phyloP scores from a whole-genome alignment of 1,139 yeast genomes.

The Nakaseomyces nivariensis region DNA sequence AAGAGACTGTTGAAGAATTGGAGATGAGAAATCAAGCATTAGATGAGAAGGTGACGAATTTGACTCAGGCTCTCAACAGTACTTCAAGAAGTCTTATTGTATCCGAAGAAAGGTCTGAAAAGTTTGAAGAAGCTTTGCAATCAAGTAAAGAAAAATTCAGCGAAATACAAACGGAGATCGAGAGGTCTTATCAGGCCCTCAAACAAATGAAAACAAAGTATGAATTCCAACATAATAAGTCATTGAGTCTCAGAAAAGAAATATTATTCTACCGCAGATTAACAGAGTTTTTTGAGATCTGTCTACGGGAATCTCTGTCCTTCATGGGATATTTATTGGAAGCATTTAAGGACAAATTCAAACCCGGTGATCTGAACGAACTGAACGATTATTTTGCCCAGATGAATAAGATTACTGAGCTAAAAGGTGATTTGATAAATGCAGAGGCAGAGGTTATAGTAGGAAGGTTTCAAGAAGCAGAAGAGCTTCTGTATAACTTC shows the following conservation, averaged over 20 bases:
- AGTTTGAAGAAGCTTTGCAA: conserved; percentile 9
- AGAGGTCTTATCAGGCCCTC: conserved; percentile 1
- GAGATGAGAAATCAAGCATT: neutral
- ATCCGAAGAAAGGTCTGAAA: conserved; percentile 7
- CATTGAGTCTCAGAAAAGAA: conserved; percentile 2
- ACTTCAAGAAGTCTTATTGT: neutral
- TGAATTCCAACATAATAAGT: conserved; percentile 5
- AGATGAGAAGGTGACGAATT: neutral
- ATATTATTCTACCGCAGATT: neutral
- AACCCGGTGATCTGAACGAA: neutral
- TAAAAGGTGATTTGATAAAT: neutral
- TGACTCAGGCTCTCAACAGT: neutral
- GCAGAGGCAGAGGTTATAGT: neutral
- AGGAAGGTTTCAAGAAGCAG: neutral
- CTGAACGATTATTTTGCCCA: neutral
- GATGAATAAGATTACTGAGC: neutral
- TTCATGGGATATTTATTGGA: conserved; percentile 1
- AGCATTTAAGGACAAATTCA: neutral
- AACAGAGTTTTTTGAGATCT: conserved; percentile 1
- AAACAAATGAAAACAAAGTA: conserved; percentile 3
- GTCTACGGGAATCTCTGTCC: neutral
- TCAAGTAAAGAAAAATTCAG: conserved; percentile 13
- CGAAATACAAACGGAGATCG: conserved; percentile 1
- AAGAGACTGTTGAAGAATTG: conserved; percentile 7
- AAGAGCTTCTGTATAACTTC: neutral